Evolutionary conservation across 306 rosid species (phyloP), one percentile per base, ranked within the genome.

Genomic region (Elaeagnus macrophylla): DNA sequence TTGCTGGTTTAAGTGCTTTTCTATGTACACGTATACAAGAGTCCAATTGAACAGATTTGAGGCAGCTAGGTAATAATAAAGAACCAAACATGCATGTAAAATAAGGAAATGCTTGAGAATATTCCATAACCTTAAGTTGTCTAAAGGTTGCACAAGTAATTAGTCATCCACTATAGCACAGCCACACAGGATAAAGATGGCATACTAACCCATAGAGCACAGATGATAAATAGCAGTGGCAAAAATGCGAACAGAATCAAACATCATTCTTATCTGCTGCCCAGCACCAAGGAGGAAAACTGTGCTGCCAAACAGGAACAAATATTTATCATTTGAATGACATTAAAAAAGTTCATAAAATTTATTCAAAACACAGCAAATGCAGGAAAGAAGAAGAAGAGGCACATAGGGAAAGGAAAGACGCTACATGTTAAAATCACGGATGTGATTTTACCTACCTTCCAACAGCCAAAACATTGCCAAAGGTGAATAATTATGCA

Each of bases 251-350:
- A 67, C 83, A 56, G 85, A 71, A 51, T 91, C 96, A 73, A 91
- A 82, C 99, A 91, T 91, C 91, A 91, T 78, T 73, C 60, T 54
- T 18, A 84, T 42, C 66, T 91, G 99, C 71, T 66, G 83, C 47
- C 53, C 68, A 43, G 86, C 80, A 70, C 99, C 99, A 57, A 87
- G 62, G 53, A 91, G 96, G 81, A 91, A 87, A 52, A 78, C 95
- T 75, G 99, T 91, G 79, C 99, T 91, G 99, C 72, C 84, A 76
- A 60, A 80, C 25, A 62, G 61, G 60, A 64, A 75, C 62, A 57
- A 56, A 63, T 54, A 50, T 69, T 53, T 55, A 68, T 61, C 32
- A 52, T 53, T 44, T 59, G 61, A 53, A 52, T 53, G 35, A 45
- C 17, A 32, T 40, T 46, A 35, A 20, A n/a, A 37, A 39, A 52